Conservation (phyloP, 1,284 basidiomycete genomes). For the Athelia psychrophila region DNA sequence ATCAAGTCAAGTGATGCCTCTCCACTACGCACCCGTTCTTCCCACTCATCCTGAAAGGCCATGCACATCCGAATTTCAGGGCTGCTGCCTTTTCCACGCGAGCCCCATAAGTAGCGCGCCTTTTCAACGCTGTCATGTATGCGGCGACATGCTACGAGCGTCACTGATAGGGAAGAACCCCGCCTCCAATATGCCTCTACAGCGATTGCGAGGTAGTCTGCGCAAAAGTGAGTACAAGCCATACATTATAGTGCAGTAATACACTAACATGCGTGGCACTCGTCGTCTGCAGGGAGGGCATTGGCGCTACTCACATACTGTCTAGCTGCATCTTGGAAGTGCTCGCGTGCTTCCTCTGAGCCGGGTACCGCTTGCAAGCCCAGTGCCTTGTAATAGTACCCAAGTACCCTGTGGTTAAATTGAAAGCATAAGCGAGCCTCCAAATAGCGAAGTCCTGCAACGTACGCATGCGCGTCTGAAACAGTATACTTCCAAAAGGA, state of each 20-base stretch:
- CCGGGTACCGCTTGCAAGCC: neutral
- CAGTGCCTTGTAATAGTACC: neutral
- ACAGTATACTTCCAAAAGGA: neutral
- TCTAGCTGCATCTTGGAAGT: neutral
- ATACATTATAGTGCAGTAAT: neutral
- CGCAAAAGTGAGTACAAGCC: neutral
- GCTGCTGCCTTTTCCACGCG: neutral
- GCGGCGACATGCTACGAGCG: constrained; percentile 20
- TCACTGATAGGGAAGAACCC: neutral
- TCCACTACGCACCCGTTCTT: neutral
- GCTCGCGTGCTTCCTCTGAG: neutral
- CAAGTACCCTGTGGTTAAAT: neutral
- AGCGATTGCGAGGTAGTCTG: neutral
- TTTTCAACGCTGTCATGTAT: neutral
- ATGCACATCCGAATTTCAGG: neutral
- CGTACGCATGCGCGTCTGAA: neutral
- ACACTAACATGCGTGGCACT: neutral
- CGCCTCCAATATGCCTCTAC: neutral
- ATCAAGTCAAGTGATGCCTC: neutral
- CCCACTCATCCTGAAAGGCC: neutral
- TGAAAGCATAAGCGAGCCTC: neutral
- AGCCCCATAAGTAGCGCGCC: neutral
- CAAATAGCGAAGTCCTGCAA: neutral
- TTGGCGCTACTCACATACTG: neutral
- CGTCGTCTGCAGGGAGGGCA: neutral